A percentile compares a stretch with the other conserved stretches of the same genome.
Conservation (phyloP, 805 yeast species). For the Teunomyces gatunensis region DNA sequence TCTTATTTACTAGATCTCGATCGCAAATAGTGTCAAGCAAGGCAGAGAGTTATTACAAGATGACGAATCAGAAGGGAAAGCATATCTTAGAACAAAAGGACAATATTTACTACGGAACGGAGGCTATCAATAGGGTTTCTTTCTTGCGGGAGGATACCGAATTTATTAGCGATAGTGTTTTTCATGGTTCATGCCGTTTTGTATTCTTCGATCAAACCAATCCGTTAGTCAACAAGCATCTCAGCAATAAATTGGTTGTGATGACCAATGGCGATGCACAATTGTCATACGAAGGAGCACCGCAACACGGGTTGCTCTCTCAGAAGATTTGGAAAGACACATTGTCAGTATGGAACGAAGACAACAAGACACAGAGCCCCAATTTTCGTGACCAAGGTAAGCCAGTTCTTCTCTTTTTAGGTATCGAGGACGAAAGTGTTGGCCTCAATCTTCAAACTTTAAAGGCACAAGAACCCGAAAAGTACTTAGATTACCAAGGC, state of each 20-base stretch:
- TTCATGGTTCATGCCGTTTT: slow-evolving; percentile 48
- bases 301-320: slow-evolving; percentile 20
- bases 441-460: slow-evolving; percentile 33
- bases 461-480: slow-evolving; percentile 23
- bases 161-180: slow-evolving; percentile 47
- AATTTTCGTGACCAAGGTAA: slow-evolving; percentile 38
- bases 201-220: slow-evolving; percentile 37
- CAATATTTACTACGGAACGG: slow-evolving; percentile 43
- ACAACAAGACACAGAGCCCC: slow-evolving; percentile 33
- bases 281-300: slow-evolving; percentile 15
- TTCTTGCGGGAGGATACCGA: slow-evolving; percentile 56
- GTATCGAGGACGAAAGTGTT: slow-evolving; percentile 45
- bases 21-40: neutral
- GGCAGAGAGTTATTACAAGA: slow-evolving; percentile 7
- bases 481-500: slow-evolving; percentile 43
- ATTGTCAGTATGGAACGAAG: slow-evolving; percentile 24
- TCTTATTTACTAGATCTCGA: neutral
- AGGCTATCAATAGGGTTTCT: slow-evolving; percentile 60
- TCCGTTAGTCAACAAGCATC: slow-evolving; percentile 33
- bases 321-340: slow-evolving; percentile 11
- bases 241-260: slow-evolving; percentile 27
- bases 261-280: slow-evolving; percentile 38
- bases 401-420: slow-evolving; percentile 43
- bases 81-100: slow-evolving; percentile 9
- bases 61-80: slow-evolving; percentile 8